Evolutionary conservation across 73 alveolate genomes (phyloP).

Genomic region (Paramecium biaurelia): DNA sequence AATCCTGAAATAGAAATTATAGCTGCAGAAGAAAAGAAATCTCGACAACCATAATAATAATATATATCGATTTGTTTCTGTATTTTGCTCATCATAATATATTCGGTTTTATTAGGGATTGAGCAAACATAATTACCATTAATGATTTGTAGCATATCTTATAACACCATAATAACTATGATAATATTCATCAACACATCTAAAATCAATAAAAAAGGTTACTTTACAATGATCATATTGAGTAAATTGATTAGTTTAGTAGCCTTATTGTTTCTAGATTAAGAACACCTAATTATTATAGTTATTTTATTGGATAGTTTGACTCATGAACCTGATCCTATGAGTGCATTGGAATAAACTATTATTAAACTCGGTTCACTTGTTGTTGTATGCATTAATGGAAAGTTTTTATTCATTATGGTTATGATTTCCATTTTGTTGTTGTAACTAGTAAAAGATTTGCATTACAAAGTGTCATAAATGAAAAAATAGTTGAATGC

Average conservation of each 20-base stretch:
- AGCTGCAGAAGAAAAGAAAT: neutral
- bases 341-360: neutral
- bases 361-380: neutral
- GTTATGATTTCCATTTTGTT: neutral
- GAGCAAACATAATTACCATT: neutral
- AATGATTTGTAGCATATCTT: neutral
- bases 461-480: neutral
- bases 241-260: neutral
- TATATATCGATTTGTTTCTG: neutral
- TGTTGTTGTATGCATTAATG: neutral
- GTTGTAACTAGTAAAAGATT: neutral
- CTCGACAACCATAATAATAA: neutral
- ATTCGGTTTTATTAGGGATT: neutral
- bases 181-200: neutral
- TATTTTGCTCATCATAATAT: neutral
- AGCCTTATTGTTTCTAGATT: neutral
- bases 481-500: neutral
- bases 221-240: neutral
- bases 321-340: neutral
- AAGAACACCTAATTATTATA: neutral
- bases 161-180: neutral
- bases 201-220: neutral
- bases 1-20: neutral
- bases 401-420: neutral
- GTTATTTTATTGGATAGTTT: neutral